Conservation (phyloP, 352 stramenopile species). For the Phytophthora crassamura region DNA sequence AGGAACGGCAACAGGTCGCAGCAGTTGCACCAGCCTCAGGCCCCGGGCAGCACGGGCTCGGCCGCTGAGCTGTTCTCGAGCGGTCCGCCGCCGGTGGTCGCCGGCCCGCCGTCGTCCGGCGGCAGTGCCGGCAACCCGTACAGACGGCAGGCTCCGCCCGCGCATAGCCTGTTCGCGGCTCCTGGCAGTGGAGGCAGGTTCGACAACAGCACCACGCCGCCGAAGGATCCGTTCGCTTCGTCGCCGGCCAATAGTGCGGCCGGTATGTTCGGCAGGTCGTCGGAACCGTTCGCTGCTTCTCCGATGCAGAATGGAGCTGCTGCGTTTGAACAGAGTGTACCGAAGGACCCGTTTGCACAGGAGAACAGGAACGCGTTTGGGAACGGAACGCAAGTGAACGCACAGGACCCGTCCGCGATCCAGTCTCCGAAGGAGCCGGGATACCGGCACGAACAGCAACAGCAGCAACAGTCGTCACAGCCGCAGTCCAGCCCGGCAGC, state of each 20-base stretch:
- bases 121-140: constrained; percentile 28
- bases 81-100: constrained; percentile 29
- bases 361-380: constrained; percentile 28
- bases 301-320: constrained; percentile 5
- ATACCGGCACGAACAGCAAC: constrained; percentile 2
- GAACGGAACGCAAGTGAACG: neutral
- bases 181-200: constrained; percentile 15
- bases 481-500: constrained; percentile 1
- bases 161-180: constrained; percentile 2
- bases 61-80: constrained; percentile 29
- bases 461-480: constrained; percentile 15
- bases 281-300: constrained; percentile 14
- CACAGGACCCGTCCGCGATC: constrained; percentile 26
- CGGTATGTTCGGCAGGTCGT: no score
- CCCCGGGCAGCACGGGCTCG: constrained; percentile 16
- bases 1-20: neutral
- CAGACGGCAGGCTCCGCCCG: constrained; percentile 15
- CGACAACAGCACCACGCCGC: neutral
- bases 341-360: constrained; percentile 14
- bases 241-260: constrained; percentile 3
- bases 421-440: constrained; percentile 11
- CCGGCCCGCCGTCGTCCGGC: constrained; percentile 10
- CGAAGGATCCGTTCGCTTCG: constrained; percentile 14
- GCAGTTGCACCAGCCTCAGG: constrained; percentile 22
- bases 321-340: constrained; percentile 3